These are phyloP conservation scores for Fusarium oligoseptatum DNA, from an alignment of 2,329 filamentous ascomycete species.

Conservation along the genomic window DNA sequence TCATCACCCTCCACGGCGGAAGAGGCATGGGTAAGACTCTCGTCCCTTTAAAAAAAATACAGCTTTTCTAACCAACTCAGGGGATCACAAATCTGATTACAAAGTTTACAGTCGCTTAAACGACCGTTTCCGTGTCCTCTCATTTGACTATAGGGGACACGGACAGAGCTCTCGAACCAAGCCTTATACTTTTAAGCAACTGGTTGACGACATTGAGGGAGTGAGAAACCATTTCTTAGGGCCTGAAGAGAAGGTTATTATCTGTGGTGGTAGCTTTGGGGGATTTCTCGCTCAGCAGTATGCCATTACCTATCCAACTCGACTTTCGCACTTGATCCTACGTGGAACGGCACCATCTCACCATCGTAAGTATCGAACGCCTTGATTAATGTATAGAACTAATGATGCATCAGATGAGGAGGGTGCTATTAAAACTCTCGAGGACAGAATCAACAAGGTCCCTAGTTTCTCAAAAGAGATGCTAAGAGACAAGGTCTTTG, in stretches of 20 bases:
- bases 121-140: slow-evolving; percentile 23
- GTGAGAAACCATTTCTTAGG: slow-evolving; percentile 22
- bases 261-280: slow-evolving; percentile 38
- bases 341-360: slow-evolving; percentile 34
- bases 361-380: slow-evolving; percentile 17
- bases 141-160: slow-evolving; percentile 36
- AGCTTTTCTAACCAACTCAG: slow-evolving; percentile 2
- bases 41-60: background rate
- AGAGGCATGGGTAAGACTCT: slow-evolving; percentile 32
- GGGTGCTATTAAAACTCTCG: slow-evolving; percentile 29
- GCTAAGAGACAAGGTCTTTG: slow-evolving; percentile 34
- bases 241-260: slow-evolving; percentile 15
- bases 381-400: background rate
- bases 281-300: slow-evolving; percentile 37
- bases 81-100: slow-evolving; percentile 31
- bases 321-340: slow-evolving; percentile 28
- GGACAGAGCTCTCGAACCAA: slow-evolving; percentile 36
- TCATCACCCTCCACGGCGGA: slow-evolving; percentile 37
- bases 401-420: slow-evolving; percentile 25
- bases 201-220: slow-evolving; percentile 35
- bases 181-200: slow-evolving; percentile 35
- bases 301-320: slow-evolving; percentile 25
- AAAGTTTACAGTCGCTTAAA: slow-evolving; percentile 26
- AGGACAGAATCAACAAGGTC: slow-evolving; percentile 24
- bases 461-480: slow-evolving; percentile 32